Evolutionary conservation across 805 yeast species (phyloP), one percentile per base, ranked within the genome.

Genomic region (Monosporozyma servazzii): DNA sequence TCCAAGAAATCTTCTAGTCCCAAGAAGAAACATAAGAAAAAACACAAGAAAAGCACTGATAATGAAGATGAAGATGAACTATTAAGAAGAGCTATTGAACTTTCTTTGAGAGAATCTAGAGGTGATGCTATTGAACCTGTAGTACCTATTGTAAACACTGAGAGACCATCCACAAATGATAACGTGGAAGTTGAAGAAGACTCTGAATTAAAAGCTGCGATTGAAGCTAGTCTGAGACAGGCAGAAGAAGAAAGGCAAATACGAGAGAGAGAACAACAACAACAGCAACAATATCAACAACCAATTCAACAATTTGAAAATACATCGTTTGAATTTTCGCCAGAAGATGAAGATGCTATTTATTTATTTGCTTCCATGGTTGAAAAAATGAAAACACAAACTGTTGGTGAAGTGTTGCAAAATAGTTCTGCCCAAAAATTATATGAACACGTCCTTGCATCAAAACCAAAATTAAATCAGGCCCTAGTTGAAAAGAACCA

Each of bases 181-280:
- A 66, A 15, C 1, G 86, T 83, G 15, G 87, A 84, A 15, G 86
- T 80, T 2, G 88, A 85, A 18, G 86, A 84, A 17, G 96, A 89
- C 61, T 91, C 84, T 39, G 96, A 88, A 37, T 78, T 91, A 81
- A 86, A 82, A 64, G 95, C 93, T 0, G 99, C 98, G 0, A 91
- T 93, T 52, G 96, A 86, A 15, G 96, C 96, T 0, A 88, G 96
- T 66, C 73, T 93, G 54, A 76, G 75, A 49, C 97, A 90, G 53
- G 75, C 85, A 63, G 79, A 84, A 56, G 64, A 62, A 31, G 69
- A 59, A 44, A 64, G 58, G 21, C 59, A 51, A 54, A 58, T 51
- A 61, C 71, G 73, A 11, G 57, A 59, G 17, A 27, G 47, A 13
- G 25, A n/a, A 17, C 45, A 41, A 25, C 54, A 49, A 25, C 47